A percentile compares a stretch with the other conserved stretches of the same genome.
Evolutionary conservation across 352 stramenopile species (phyloP).

Genomic region (Pythium utonaiense): DNA sequence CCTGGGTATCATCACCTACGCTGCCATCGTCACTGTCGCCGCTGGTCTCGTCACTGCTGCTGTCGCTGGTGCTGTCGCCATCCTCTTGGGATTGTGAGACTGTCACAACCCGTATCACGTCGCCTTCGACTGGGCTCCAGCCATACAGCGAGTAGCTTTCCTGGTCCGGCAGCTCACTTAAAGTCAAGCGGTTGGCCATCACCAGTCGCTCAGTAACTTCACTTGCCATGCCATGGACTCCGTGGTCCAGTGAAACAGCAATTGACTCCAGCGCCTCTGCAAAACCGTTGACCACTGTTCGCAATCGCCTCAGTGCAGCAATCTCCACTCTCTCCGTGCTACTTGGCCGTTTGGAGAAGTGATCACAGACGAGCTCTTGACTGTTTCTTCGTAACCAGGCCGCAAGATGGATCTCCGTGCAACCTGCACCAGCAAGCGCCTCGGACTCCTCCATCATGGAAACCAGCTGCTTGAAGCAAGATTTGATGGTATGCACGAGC

Average conservation of each 20-base stretch:
- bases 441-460: constrained; percentile 35
- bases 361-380: constrained; percentile 17
- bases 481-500: constrained; percentile 35
- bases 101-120: constrained; percentile 22
- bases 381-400: constrained; percentile 30
- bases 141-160: constrained; percentile 28
- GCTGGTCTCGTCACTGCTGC: no score
- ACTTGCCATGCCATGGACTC: constrained; percentile 7
- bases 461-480: constrained; percentile 37
- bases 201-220: constrained; percentile 29
- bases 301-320: constrained; percentile 4
- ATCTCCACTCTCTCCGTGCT: neutral
- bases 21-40: no score
- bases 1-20: neutral
- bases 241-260: constrained; percentile 12
- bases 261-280: constrained; percentile 18
- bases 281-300: constrained; percentile 7
- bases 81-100: neutral
- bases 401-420: constrained; percentile 47
- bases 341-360: neutral
- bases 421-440: constrained; percentile 45
- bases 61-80: constrained; percentile 4
- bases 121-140: constrained; percentile 30
- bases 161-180: constrained; percentile 3
- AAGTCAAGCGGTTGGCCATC: constrained; percentile 26